These are phyloP conservation scores for Kwoniella sp. DNA, from an alignment of 768 basidiomycete genomes.

Conservation along the genomic window DNA sequence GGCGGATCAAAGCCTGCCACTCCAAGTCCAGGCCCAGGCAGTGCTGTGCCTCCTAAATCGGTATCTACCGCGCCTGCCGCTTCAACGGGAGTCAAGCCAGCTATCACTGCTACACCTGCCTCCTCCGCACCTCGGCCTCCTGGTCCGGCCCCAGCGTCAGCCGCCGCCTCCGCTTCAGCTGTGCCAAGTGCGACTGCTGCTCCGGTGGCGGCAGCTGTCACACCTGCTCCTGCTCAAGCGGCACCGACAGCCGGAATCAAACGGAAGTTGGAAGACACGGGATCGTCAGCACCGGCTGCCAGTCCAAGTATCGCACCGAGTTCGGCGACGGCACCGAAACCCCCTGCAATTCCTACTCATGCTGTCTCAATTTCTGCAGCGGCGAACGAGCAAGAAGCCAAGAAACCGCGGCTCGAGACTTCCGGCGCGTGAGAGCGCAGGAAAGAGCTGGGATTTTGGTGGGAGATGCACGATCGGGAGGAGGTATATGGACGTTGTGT, in stretches of 20 bases:
- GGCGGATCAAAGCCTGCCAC: no score
- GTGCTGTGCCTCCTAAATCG: background rate
- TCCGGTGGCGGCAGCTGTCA: background rate
- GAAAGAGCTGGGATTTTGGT: no score
- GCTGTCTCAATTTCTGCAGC: background rate
- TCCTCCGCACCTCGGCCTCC: no score
- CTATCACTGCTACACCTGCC: slow-evolving; percentile 1
- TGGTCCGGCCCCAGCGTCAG: slow-evolving; percentile 1
- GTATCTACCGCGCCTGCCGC: background rate
- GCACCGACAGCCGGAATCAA: slow-evolving; percentile 20
- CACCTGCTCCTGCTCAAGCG: background rate
- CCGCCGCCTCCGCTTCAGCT: slow-evolving; percentile 3
- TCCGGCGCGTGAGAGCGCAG: slow-evolving; percentile 9
- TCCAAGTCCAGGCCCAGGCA: background rate
- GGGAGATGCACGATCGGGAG: no score
- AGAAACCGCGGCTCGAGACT: slow-evolving; percentile 39
- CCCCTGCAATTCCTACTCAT: background rate
- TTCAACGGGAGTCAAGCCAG: no score
- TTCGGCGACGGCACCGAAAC: background rate
- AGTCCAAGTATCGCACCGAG: background rate
- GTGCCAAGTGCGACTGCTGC: slow-evolving; percentile 5
- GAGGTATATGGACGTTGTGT: no score
- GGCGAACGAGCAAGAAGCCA: slow-evolving; percentile 27
- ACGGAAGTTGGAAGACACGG: slow-evolving; percentile 30
- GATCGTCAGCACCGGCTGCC: background rate